Evolutionary conservation across 2,329 filamentous ascomycete genomes (phyloP).

Genomic region (Aspergillus uvarum): DNA sequence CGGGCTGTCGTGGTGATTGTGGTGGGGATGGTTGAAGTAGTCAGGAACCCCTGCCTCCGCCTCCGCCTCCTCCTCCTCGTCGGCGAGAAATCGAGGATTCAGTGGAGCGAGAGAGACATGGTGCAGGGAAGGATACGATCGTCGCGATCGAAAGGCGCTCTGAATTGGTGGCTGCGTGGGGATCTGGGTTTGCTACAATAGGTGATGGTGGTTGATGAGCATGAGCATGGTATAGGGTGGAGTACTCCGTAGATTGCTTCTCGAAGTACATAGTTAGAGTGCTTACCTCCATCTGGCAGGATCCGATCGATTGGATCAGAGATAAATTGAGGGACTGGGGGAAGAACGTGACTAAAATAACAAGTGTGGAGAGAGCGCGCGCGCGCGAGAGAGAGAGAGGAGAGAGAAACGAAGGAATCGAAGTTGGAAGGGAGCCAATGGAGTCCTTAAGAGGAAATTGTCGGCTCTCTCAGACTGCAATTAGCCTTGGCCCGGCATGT

Average conservation of each 20-base stretch:
- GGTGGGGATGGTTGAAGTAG: constrained; percentile 29
- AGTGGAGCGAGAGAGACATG: constrained; percentile 63
- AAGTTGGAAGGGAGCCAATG: neutral
- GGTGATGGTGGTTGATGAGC: neutral
- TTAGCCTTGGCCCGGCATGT: constrained; percentile 12
- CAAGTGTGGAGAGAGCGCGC: neutral
- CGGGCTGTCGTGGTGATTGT: constrained; percentile 14
- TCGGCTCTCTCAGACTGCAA: neutral
- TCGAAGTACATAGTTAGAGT: neutral
- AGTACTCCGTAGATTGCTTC: neutral
- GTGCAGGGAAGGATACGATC: constrained; percentile 60
- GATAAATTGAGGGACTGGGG: neutral
- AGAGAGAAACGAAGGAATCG: neutral
- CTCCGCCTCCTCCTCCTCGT: constrained; percentile 21
- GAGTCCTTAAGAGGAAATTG: neutral
- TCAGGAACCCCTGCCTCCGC: constrained; percentile 27
- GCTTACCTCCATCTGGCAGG: constrained; percentile 12
- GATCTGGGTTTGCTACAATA: constrained; percentile 2
- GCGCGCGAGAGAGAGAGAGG: neutral
- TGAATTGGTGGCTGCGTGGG: constrained; percentile 21
- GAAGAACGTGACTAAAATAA: neutral
- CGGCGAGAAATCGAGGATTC: constrained; percentile 54
- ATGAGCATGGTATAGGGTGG: neutral
- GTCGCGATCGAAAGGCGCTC: constrained; percentile 44
- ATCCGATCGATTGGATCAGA: neutral